A percentile compares a stretch with the other conserved stretches of the same genome.
Evolutionary conservation across 768 basidiomycete species (phyloP).

Genomic region (Tremella yokohamensis): DNA sequence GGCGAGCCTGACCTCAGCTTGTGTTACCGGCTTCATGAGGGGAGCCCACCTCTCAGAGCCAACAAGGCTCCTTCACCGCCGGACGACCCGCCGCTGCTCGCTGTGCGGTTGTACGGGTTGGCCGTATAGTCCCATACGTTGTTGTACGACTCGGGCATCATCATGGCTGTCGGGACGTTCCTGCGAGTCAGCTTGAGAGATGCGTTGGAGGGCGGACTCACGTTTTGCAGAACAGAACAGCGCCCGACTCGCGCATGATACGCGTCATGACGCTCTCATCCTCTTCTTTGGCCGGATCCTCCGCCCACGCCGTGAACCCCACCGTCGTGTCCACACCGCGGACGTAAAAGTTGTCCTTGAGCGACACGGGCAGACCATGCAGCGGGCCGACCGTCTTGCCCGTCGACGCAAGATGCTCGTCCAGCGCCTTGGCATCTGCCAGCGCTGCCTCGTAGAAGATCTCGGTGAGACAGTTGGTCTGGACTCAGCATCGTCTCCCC

Average conservation of each 20-base stretch:
- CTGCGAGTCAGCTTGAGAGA: no score
- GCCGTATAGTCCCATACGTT: constrained; percentile 16
- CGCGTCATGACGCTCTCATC: constrained; percentile 5
- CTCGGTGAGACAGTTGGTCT: constrained; percentile 41
- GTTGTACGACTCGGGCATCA: constrained; percentile 24
- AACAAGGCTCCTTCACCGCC: constrained; percentile 27
- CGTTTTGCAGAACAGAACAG: constrained; percentile 24
- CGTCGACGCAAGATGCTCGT: constrained; percentile 11
- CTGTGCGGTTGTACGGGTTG: constrained; percentile 19
- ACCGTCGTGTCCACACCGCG: constrained; percentile 61
- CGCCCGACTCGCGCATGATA: constrained; percentile 15
- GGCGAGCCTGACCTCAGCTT: no score
- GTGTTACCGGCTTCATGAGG: constrained; percentile 15
- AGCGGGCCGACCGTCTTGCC: constrained; percentile 19
- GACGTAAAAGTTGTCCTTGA: constrained; percentile 53
- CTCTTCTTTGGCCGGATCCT: neutral
- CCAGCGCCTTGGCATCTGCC: constrained; percentile 14
- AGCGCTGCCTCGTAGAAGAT: constrained; percentile 20
- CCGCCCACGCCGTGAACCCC: constrained; percentile 56
- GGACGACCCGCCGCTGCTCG: constrained; percentile 21
- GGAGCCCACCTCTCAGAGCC: constrained; percentile 10
- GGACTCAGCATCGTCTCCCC: no score
- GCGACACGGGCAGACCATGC: constrained; percentile 22
- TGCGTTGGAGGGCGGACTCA: no score
- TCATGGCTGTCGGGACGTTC: constrained; percentile 25